These are phyloP conservation scores for Triglochin maritima DNA, from an alignment of 106 monocot genomes.

Conservation along the genomic window DNA sequence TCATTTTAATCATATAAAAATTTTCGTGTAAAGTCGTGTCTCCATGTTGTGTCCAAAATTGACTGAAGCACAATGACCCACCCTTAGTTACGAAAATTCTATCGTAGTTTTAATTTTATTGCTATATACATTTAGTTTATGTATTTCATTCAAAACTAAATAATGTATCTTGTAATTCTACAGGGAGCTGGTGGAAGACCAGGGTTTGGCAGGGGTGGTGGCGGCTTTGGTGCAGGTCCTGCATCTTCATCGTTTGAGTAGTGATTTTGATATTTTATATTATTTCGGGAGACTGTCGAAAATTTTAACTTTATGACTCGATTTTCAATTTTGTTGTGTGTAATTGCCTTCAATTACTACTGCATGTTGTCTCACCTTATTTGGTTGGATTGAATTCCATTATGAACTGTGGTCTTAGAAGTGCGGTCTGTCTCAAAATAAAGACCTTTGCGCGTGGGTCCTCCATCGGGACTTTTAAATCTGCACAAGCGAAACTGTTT, in stretches of 20 bases:
- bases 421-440: no score
- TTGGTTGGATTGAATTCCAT: no score
- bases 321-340: background rate
- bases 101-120: background rate
- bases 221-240: constrained; percentile 13
- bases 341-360: no score
- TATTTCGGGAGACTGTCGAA: background rate
- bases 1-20: no score
- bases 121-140: background rate
- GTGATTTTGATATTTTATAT: background rate
- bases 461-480: no score
- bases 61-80: background rate
- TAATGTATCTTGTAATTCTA: background rate
- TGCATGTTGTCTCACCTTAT: no score
- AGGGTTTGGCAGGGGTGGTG: constrained; percentile 30
- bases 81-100: no score
- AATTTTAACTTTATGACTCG: background rate
- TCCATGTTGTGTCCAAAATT: no score
- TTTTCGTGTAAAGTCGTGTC: no score
- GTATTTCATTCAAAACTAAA: background rate
- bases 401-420: no score
- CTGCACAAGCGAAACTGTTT: no score
- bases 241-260: constrained; percentile 21
- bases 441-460: no score
- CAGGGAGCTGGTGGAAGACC: constrained; percentile 19